A percentile compares a stretch with the other conserved stretches of the same genome.
Evolutionary conservation across 2,329 filamentous ascomycete genomes (phyloP).

Genomic region (Pseudogymnoascus sp.): DNA sequence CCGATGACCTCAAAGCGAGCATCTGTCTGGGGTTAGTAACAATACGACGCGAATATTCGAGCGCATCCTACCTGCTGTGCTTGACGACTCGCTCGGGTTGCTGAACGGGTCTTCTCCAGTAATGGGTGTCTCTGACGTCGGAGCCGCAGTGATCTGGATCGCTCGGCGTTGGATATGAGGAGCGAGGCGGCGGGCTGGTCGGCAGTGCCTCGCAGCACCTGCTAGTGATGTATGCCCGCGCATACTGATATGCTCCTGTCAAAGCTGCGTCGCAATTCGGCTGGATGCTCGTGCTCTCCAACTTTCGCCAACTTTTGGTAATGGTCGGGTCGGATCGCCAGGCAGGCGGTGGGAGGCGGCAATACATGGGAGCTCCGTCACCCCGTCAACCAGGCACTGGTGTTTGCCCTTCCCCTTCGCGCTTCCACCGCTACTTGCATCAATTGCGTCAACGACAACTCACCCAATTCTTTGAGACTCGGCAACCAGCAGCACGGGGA

Average conservation of each 20-base stretch:
- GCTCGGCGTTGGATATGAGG: conserved; percentile 38
- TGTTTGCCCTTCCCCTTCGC: not conserved
- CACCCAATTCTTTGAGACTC: not conserved
- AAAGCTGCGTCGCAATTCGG: conserved; percentile 1
- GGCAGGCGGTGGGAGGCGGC: not conserved
- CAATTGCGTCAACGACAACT: conserved; percentile 9
- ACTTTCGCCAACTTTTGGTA: conserved; percentile 7
- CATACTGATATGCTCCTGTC: conserved; percentile 28
- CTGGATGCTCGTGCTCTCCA: not conserved
- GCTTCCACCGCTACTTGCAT: conserved; percentile 1
- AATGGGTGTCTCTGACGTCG: conserved; percentile 48
- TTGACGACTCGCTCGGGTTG: conserved; percentile 33
- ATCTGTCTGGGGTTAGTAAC: conserved; percentile 48
- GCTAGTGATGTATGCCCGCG: conserved; percentile 37
- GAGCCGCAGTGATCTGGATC: conserved; percentile 57
- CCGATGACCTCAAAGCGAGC: conserved; percentile 92
- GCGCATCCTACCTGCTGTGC: conserved; percentile 21
- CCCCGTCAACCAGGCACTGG: not conserved
- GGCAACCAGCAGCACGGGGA: conserved; percentile 4
- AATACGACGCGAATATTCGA: not conserved
- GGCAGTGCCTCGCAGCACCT: conserved; percentile 27
- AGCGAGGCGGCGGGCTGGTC: conserved; percentile 27
- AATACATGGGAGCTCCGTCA: not conserved
- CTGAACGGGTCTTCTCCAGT: conserved; percentile 50
- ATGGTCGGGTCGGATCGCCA: not conserved